Evolutionary conservation across 2,329 filamentous ascomycete genomes (phyloP).

Genomic region (Exophiala alcalophila): DNA sequence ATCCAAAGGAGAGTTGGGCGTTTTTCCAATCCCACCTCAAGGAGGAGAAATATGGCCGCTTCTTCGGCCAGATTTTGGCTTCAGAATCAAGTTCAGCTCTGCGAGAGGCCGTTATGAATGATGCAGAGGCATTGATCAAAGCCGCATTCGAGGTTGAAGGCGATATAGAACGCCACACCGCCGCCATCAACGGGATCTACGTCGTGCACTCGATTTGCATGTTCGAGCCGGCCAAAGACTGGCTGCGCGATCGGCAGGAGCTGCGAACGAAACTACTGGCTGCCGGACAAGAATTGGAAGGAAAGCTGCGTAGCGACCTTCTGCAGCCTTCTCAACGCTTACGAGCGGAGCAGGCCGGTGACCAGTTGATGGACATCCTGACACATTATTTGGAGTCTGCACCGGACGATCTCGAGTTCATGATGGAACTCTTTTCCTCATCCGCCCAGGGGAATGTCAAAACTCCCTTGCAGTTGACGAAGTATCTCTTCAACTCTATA

Average conservation of each 20-base stretch:
- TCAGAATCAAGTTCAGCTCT: slow-evolving; percentile 72
- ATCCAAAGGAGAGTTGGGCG: slow-evolving; percentile 80
- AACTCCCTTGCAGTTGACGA: slow-evolving; percentile 68
- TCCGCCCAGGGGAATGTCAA: slow-evolving; percentile 82
- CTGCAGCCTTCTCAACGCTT: slow-evolving; percentile 72
- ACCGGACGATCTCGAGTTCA: slow-evolving; percentile 72
- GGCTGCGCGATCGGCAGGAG: slow-evolving; percentile 58
- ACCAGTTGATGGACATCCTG: slow-evolving; percentile 82
- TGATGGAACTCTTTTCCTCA: slow-evolving; percentile 80
- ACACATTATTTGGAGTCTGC: slow-evolving; percentile 74
- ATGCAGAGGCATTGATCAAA: slow-evolving; percentile 69
- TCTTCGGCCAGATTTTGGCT: slow-evolving; percentile 81
- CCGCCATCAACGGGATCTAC: slow-evolving; percentile 83
- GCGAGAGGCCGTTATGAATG: slow-evolving; percentile 69
- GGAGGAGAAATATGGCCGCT: slow-evolving; percentile 82
- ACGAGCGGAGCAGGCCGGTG: slow-evolving; percentile 81
- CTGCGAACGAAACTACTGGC: slow-evolving; percentile 59
- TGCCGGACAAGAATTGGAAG: slow-evolving; percentile 75
- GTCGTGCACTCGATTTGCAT: slow-evolving; percentile 75
- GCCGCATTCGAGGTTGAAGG: slow-evolving; percentile 63
- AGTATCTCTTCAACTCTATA: slow-evolving; percentile 80
- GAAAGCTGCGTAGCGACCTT: slow-evolving; percentile 65
- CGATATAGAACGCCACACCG: slow-evolving; percentile 67
- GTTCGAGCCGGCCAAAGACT: slow-evolving; percentile 62
- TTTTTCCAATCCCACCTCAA: slow-evolving; percentile 77